phyloP scores from a whole-genome alignment of 805 yeast species.

The Starmerella sp. region DNA sequence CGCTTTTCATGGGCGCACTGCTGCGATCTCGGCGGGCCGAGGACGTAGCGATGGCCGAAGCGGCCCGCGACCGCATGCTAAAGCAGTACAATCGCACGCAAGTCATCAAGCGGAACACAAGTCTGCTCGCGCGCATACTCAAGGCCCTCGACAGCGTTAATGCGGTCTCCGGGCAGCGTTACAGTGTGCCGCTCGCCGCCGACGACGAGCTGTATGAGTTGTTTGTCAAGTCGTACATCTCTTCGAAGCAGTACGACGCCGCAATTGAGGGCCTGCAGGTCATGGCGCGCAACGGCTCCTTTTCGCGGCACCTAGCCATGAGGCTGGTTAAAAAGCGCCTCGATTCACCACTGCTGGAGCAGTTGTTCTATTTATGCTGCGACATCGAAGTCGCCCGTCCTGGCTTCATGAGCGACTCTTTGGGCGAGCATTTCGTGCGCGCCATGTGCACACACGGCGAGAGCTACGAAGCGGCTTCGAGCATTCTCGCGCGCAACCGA shows the following conservation, averaged over 20 bases:
- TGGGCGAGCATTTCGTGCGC: background rate
- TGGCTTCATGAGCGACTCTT: conserved; percentile 10
- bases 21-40: conserved; percentile 17
- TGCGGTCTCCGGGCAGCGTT: background rate
- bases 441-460: background rate
- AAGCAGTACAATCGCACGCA: background rate
- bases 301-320: conserved; percentile 2
- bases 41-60: conserved; percentile 23
- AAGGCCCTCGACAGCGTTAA: conserved; percentile 13
- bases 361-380: conserved; percentile 14
- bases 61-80: conserved; percentile 12
- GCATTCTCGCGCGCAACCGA: background rate
- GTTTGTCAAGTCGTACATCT: conserved; percentile 6
- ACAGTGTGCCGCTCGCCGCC: conserved; percentile 10
- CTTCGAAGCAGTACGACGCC: background rate
- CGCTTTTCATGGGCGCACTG: conserved; percentile 21
- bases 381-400: conserved; percentile 12
- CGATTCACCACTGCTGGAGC: background rate
- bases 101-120: background rate
- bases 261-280: conserved; percentile 6
- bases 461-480: background rate
- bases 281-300: conserved; percentile 15
- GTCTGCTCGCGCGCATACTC: conserved; percentile 2
- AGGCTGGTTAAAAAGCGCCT: background rate
- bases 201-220: background rate